These are phyloP conservation scores for Auricularia auricula-judae DNA, from an alignment of 768 basidiomycete genomes.

Conservation along the genomic window DNA sequence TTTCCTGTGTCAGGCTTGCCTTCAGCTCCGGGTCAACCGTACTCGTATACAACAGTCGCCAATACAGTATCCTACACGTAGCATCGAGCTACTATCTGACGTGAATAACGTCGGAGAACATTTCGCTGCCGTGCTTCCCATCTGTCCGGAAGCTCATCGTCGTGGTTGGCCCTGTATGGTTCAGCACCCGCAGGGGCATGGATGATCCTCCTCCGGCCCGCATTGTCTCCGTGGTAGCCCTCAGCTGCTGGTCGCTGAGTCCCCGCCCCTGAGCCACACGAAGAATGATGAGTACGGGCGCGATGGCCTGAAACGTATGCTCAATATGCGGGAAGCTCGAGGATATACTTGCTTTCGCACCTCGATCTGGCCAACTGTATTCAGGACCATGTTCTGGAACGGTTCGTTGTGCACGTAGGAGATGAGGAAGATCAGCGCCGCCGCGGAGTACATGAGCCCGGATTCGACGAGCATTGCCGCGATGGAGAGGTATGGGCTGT, in stretches of 20 bases:
- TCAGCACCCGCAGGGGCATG: too few relatives aligned
- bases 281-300: conserved; percentile 24
- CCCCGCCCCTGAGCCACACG: conserved; percentile 23
- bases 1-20: too few relatives aligned
- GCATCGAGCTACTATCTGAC: too few relatives aligned
- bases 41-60: too few relatives aligned
- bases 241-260: background rate
- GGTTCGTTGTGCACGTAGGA: conserved; percentile 16
- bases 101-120: too few relatives aligned
- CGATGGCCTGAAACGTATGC: conserved; percentile 10
- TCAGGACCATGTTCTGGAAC: conserved; percentile 23
- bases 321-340: background rate
- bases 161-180: too few relatives aligned
- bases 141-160: too few relatives aligned
- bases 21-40: too few relatives aligned
- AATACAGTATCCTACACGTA: too few relatives aligned
- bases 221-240: background rate
- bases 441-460: conserved; percentile 17
- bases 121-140: too few relatives aligned
- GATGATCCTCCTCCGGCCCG: too few relatives aligned
- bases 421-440: conserved; percentile 22
- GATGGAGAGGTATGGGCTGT: conserved; percentile 2
- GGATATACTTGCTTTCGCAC: conserved; percentile 2
- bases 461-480: conserved; percentile 26
- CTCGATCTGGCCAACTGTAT: conserved; percentile 19